Conservation (phyloP, 73 alveolate species). For the Effrenium voratum region DNA sequence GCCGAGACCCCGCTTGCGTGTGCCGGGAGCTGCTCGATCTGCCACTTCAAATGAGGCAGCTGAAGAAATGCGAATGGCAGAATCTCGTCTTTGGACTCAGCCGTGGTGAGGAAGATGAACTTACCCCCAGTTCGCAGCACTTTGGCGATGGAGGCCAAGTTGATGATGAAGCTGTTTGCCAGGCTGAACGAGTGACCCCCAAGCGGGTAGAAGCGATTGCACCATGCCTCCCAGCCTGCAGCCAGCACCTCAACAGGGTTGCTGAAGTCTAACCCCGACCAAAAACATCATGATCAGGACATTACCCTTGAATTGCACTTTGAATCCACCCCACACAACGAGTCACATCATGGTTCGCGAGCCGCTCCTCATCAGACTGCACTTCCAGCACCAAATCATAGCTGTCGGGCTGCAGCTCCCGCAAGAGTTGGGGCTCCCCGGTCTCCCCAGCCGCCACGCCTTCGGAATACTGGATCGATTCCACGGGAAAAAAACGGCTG, state of each 20-base stretch:
- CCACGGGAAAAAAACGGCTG: too few species aligned
- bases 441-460: background rate
- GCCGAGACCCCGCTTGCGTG: conserved; percentile 4
- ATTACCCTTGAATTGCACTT: too few species aligned
- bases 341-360: too few species aligned
- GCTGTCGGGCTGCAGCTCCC: conserved; percentile 49
- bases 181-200: conserved; percentile 85
- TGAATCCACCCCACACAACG: too few species aligned
- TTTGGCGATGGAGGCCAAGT: conserved; percentile 49
- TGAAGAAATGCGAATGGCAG: conserved; percentile 25
- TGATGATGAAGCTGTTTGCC: conserved; percentile 57
- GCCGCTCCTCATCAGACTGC: conserved; percentile 54
- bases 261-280: too few species aligned
- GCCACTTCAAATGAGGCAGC: conserved; percentile 69
- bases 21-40: background rate
- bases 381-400: conserved; percentile 57
- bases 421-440: background rate
- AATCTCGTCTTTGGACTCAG: conserved; percentile 20
- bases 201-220: conserved; percentile 67
- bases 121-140: conserved; percentile 72
- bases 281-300: too few species aligned
- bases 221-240: conserved; percentile 58
- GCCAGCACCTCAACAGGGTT: too few species aligned
- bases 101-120: conserved; percentile 52
- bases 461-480: too few species aligned